phyloP scores from a whole-genome alignment of 2,329 filamentous ascomycete species.

The Penicillium aurantiogriseum region DNA sequence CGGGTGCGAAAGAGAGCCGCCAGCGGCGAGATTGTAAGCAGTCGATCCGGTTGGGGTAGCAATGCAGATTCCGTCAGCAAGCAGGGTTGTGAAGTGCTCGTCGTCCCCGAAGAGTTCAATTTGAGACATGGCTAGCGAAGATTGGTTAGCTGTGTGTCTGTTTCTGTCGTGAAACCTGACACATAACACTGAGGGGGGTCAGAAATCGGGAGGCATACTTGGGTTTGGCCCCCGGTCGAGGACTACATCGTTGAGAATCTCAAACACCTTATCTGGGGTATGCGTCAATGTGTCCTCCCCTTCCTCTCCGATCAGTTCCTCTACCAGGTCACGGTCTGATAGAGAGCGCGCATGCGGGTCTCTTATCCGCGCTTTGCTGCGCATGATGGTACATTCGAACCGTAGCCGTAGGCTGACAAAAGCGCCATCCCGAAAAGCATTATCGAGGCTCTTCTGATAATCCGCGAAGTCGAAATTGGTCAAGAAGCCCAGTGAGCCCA shows the following conservation, averaged over 20 bases:
- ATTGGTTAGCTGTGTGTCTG: constrained; percentile 14
- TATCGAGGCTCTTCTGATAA: constrained; percentile 66
- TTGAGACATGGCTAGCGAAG: constrained; percentile 71
- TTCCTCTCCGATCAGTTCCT: constrained; percentile 86
- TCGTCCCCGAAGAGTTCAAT: constrained; percentile 93
- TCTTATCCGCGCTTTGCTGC: constrained; percentile 47
- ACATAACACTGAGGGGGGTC: background rate
- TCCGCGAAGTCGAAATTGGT: constrained; percentile 92
- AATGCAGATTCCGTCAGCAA: constrained; percentile 90
- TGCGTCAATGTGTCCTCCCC: constrained; percentile 82
- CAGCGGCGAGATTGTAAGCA: constrained; percentile 91
- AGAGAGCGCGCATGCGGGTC: constrained; percentile 20
- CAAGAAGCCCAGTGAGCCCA: constrained; percentile 90
- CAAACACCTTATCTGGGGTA: constrained; percentile 75
- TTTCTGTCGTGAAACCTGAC: background rate
- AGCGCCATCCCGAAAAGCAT: constrained; percentile 76
- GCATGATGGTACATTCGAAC: constrained; percentile 93
- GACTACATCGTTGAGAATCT: constrained; percentile 96
- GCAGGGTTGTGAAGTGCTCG: constrained; percentile 89
- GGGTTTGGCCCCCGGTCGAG: constrained; percentile 91
- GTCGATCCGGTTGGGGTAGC: constrained; percentile 93
- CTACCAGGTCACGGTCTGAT: constrained; percentile 69
- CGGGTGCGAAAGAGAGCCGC: constrained; percentile 91
- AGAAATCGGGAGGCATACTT: constrained; percentile 58
- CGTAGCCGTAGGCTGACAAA: constrained; percentile 82